Evolutionary conservation across 2,329 filamentous ascomycete genomes (phyloP).

Genomic region (Arthrobotrys sphaeroides): DNA sequence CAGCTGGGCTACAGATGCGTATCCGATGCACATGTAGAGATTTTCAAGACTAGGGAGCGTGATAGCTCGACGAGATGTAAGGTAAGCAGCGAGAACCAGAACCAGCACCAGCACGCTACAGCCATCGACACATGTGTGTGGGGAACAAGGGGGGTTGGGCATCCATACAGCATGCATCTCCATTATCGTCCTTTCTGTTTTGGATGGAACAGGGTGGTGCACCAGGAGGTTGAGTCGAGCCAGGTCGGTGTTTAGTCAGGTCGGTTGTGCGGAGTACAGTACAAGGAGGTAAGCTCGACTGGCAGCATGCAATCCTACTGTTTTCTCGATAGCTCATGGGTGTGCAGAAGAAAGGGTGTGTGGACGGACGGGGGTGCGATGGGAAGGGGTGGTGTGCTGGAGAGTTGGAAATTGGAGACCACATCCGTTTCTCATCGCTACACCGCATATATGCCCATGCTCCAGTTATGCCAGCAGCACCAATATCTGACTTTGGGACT

Average conservation of each 20-base stretch:
- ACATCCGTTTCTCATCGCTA: slow-evolving; percentile 16
- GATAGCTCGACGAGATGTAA: not conserved
- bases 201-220: slow-evolving; percentile 20
- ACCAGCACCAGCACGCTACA: slow-evolving; percentile 1
- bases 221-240: slow-evolving; percentile 30
- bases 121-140: not conserved
- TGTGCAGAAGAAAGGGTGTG: slow-evolving; percentile 17
- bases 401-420: slow-evolving; percentile 21
- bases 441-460: slow-evolving; percentile 1
- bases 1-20: slow-evolving; percentile 29
- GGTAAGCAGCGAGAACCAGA: slow-evolving; percentile 21
- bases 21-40: slow-evolving; percentile 19
- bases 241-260: slow-evolving; percentile 42
- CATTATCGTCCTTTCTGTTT: slow-evolving; percentile 40
- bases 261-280: slow-evolving; percentile 37
- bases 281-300: slow-evolving; percentile 35
- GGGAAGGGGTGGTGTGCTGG: slow-evolving; percentile 45
- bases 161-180: slow-evolving; percentile 30
- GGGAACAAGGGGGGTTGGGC: slow-evolving; percentile 12
- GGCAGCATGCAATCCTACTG: slow-evolving; percentile 30
- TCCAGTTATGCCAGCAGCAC: not conserved
- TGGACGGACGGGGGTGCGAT: slow-evolving; percentile 35
- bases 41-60: slow-evolving; percentile 18
- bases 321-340: slow-evolving; percentile 37
- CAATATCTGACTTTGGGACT: not conserved